A percentile compares a stretch with the other conserved stretches of the same genome.
Conservation (phyloP, 495 filamentous ascomycete genomes). For the Astrothelium macrocarpum region DNA sequence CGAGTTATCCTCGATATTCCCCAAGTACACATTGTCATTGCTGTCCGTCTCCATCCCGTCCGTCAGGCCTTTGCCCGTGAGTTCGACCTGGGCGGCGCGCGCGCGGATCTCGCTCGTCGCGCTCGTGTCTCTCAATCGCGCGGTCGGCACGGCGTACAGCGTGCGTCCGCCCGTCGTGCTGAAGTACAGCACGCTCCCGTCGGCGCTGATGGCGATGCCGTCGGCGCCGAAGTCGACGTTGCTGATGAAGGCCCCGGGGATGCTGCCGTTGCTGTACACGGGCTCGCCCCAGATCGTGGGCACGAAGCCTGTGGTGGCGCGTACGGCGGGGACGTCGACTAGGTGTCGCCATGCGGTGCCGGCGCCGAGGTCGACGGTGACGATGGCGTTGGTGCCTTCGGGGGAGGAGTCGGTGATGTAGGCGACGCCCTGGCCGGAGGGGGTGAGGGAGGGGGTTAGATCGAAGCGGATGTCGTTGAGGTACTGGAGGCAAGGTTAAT, state of each 20-base stretch:
- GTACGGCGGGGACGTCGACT: slow-evolving; percentile 27
- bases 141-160: slow-evolving; percentile 33
- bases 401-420: slow-evolving; percentile 40
- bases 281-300: slow-evolving; percentile 37
- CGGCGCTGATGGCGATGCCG: slow-evolving; percentile 33
- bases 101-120: slow-evolving; percentile 23
- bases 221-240: slow-evolving; percentile 31
- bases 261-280: slow-evolving; percentile 24
- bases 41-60: slow-evolving; percentile 33
- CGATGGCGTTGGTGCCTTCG: slow-evolving; percentile 37
- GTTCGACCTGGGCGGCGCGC: slow-evolving; percentile 20
- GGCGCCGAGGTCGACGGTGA: slow-evolving; percentile 39
- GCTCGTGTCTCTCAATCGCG: slow-evolving; percentile 20
- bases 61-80: slow-evolving; percentile 24
- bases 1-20: slow-evolving; percentile 36
- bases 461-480: slow-evolving; percentile 43
- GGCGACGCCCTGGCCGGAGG: slow-evolving; percentile 33
- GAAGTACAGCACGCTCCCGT: slow-evolving; percentile 33
- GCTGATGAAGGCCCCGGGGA: slow-evolving; percentile 19
- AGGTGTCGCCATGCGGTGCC: slow-evolving; percentile 40
- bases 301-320: slow-evolving; percentile 31
- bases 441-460: slow-evolving; percentile 27
- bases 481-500: slow-evolving; percentile 19
- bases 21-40: slow-evolving; percentile 33
- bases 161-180: slow-evolving; percentile 24